Conservation (phyloP, 2,329 filamentous ascomycete species). For the Aspergillus ochraceus region DNA sequence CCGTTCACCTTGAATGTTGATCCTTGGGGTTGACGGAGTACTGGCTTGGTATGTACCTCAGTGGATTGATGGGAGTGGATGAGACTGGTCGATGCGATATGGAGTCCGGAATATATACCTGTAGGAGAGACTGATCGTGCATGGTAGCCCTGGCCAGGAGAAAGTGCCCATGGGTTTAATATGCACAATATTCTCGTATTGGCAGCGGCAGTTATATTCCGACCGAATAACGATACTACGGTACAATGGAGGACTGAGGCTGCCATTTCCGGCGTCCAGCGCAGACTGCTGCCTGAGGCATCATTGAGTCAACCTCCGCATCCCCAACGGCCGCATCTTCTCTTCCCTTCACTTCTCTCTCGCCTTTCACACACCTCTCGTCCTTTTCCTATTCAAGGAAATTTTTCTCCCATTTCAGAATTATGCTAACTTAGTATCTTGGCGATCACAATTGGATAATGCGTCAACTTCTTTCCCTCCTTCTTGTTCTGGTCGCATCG, state of each 20-base stretch:
- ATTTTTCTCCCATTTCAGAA: background rate
- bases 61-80: background rate
- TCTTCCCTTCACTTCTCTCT: background rate
- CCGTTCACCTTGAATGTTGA: background rate
- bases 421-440: background rate
- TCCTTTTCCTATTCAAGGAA: background rate
- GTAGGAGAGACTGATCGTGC: no score
- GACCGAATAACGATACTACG: no score
- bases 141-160: no score
- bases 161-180: no score
- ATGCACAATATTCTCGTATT: no score
- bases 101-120: no score
- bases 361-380: background rate
- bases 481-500: conserved; percentile 19
- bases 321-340: background rate
- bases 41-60: background rate
- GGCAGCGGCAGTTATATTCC: no score
- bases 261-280: background rate
- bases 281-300: background rate
- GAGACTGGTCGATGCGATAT: no score
- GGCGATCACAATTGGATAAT: conserved; percentile 7
- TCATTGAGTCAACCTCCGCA: background rate
- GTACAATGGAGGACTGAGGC: background rate
- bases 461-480: conserved; percentile 16
- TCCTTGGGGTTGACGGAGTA: background rate